Evolutionary conservation across 306 rosid species (phyloP).

Genomic region (Corylus heterophylla): DNA sequence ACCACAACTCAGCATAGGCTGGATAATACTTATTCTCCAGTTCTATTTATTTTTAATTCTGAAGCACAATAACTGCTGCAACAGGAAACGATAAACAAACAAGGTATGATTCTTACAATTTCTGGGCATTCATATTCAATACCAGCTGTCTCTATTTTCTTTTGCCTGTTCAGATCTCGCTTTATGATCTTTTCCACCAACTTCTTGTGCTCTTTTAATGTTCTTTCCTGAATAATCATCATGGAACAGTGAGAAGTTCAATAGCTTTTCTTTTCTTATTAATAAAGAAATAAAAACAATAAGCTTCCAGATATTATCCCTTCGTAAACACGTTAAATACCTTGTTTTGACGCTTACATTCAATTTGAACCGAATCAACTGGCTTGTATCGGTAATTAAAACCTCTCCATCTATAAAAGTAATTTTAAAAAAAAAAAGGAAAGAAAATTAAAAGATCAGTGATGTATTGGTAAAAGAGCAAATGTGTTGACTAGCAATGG

Average conservation of each 20-base stretch:
- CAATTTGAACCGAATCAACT: conserved; percentile 53
- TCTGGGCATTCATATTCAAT: conserved; percentile 85
- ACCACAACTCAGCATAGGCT: neutral
- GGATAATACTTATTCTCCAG: neutral
- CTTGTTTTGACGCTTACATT: conserved; percentile 65
- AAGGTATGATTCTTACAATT: conserved; percentile 55
- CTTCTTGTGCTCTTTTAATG: conserved; percentile 63
- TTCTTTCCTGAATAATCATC: conserved; percentile 63
- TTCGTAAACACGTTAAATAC: conserved; percentile 30
- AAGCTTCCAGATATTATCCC: neutral
- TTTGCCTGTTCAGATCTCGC: conserved; percentile 54
- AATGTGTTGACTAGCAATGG: neutral
- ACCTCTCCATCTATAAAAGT: conserved; percentile 68
- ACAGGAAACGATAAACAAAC: neutral
- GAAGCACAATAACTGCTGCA: neutral
- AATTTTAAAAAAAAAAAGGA: neutral
- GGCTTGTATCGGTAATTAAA: conserved; percentile 57
- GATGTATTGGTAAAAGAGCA: neutral
- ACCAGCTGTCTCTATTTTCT: conserved; percentile 79
- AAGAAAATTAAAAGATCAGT: neutral
- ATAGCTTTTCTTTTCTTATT: neutral
- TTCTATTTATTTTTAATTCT: neutral
- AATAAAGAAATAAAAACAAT: neutral
- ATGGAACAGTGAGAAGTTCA: neutral
- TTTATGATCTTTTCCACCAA: conserved; percentile 61